Percentiles rank a stretch among this genome's conserved stretches.
Conservation (phyloP, 192 early-diverging fungal genomes). For the Backusella luteola region DNA sequence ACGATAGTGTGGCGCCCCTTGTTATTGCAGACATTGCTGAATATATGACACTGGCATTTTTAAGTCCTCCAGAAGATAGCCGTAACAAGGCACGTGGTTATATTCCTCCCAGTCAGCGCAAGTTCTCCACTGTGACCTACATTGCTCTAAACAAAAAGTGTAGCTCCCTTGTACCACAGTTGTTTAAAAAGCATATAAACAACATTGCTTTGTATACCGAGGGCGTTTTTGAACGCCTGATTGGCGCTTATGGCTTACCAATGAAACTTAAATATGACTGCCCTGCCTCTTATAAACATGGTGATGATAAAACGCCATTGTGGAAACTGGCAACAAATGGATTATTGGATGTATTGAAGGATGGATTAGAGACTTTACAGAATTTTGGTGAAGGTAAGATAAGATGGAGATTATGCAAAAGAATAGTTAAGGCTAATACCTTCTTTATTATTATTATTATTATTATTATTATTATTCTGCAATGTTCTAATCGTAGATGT, state of each 20-base stretch:
- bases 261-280: conserved; percentile 78
- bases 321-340: conserved; percentile 71
- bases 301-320: conserved; percentile 58
- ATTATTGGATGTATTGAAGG: conserved; percentile 56
- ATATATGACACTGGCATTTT: conserved; percentile 44
- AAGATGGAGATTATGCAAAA: not conserved
- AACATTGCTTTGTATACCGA: conserved; percentile 51
- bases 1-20: conserved; percentile 27
- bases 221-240: conserved; percentile 51
- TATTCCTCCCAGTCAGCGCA: conserved; percentile 29
- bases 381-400: conserved; percentile 29
- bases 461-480: not conserved
- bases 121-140: conserved; percentile 58
- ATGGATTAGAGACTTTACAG: conserved; percentile 42
- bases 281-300: conserved; percentile 64
- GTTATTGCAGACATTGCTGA: conserved; percentile 43
- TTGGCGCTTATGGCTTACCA: conserved; percentile 59
- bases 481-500: conserved; percentile 43
- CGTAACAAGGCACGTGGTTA: conserved; percentile 1
- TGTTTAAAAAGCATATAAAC: conserved; percentile 54
- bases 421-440: not conserved
- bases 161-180: conserved; percentile 49
- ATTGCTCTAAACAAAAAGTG: conserved; percentile 72
- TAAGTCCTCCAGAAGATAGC: conserved; percentile 29
- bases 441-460: not conserved